phyloP scores from a whole-genome alignment of 2,329 filamentous ascomycete species.

The Colletotrichum higginsianum region DNA sequence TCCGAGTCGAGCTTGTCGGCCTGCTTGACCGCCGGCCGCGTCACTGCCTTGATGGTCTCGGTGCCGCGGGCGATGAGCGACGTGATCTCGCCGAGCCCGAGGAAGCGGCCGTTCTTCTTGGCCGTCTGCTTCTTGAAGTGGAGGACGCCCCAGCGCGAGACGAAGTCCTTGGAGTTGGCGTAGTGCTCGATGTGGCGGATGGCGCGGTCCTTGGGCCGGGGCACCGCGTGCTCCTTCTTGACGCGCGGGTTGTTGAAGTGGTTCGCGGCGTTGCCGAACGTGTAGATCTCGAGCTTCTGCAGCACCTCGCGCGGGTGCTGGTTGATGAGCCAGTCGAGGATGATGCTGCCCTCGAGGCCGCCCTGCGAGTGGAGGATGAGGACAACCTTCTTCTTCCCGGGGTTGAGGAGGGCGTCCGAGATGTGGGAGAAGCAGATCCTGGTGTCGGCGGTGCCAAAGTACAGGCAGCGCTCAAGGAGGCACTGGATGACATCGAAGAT shows the following conservation, averaged over 20 bases:
- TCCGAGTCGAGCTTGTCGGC: conserved; percentile 9
- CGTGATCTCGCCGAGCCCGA: background rate
- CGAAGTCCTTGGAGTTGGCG: conserved; percentile 81
- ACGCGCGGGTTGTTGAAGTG: conserved; percentile 83
- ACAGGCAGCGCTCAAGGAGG: conserved; percentile 81
- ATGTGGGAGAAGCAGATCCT: conserved; percentile 73
- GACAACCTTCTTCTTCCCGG: conserved; percentile 76
- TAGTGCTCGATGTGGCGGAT: conserved; percentile 87
- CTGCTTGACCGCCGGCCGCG: conserved; percentile 2
- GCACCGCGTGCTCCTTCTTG: conserved; percentile 6
- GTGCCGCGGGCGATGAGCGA: conserved; percentile 5
- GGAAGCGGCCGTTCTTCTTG: conserved; percentile 4
- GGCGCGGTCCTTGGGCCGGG: conserved; percentile 59
- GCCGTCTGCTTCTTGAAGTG: conserved; percentile 63
- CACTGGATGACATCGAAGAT: conserved; percentile 86
- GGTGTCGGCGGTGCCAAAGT: conserved; percentile 79
- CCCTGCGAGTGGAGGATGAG: conserved; percentile 85
- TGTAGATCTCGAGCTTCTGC: conserved; percentile 80
- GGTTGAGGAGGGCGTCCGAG: conserved; percentile 74
- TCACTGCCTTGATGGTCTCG: background rate
- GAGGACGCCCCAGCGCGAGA: conserved; percentile 81
- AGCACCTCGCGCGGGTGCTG: conserved; percentile 78
- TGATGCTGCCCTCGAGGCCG: conserved; percentile 79
- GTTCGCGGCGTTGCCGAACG: conserved; percentile 84
- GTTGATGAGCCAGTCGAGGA: conserved; percentile 82